These are phyloP conservation scores for Coniferiporia weirii DNA, from an alignment of 1,284 basidiomycete species.

Conservation along the genomic window DNA sequence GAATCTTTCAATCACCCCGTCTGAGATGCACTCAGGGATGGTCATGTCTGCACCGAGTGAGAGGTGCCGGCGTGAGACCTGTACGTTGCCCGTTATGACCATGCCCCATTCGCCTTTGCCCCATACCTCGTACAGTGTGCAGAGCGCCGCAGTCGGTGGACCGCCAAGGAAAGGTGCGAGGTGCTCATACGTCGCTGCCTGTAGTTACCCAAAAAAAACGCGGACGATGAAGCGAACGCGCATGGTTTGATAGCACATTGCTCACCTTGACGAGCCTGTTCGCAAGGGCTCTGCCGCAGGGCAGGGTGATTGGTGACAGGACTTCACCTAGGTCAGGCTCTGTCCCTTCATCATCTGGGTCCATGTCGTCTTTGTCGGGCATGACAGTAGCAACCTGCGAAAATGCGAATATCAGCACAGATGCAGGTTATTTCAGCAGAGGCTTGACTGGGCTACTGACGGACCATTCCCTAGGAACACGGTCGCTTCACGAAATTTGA, in stretches of 20 bases:
- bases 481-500: too few species aligned
- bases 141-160: slow-evolving; percentile 61
- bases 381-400: too few species aligned
- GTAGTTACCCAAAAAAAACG: background rate
- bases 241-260: background rate
- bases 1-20: slow-evolving; percentile 47
- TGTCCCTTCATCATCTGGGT: background rate
- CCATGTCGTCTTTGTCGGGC: background rate
- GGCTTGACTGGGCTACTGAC: too few species aligned
- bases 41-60: slow-evolving; percentile 78
- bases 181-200: slow-evolving; percentile 87
- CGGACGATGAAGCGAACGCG: background rate
- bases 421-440: too few species aligned
- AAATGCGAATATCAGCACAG: too few species aligned
- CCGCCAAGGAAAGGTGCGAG: slow-evolving; percentile 66
- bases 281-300: slow-evolving; percentile 39
- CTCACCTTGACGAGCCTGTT: slow-evolving; percentile 46
- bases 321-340: slow-evolving; percentile 21
- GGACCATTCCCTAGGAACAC: too few species aligned
- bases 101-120: slow-evolving; percentile 80
- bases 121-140: slow-evolving; percentile 75
- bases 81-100: slow-evolving; percentile 86
- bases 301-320: slow-evolving; percentile 44
- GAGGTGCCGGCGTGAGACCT: slow-evolving; percentile 68
- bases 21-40: slow-evolving; percentile 45